These are phyloP conservation scores for Plasmodium sp. DNA, from an alignment of 169 alveolate genomes.

Conservation along the genomic window DNA sequence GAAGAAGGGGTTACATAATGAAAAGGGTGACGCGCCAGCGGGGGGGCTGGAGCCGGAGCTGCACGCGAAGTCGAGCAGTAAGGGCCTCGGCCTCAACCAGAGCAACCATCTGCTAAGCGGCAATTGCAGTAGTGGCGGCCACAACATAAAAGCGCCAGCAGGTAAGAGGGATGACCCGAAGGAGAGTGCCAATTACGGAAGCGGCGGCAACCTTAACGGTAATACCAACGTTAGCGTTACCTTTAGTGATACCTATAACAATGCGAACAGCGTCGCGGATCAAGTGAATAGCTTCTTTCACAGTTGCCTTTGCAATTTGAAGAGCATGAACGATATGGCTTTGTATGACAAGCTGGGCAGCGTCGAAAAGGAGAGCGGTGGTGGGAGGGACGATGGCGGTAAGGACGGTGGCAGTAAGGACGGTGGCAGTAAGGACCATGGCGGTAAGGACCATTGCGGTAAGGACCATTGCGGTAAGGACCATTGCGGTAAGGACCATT, in stretches of 20 bases:
- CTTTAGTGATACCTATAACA: neutral
- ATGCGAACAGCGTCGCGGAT: slow-evolving; percentile 1
- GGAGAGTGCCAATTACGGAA: neutral
- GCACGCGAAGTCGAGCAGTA: neutral
- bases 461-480: neutral
- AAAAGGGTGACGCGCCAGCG: neutral
- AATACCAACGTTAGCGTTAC: neutral
- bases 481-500: no score
- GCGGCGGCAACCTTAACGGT: neutral
- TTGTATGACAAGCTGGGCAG: neutral
- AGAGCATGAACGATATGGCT: neutral
- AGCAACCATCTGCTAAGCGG: neutral
- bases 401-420: no score
- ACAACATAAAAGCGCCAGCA: neutral
- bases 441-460: neutral
- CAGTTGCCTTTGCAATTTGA: slow-evolving; percentile 13
- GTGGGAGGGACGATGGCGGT: no score
- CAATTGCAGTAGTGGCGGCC: neutral
- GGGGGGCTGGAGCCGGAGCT: neutral
- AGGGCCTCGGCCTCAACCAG: neutral
- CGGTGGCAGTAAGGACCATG: neutral
- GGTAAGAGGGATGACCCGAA: no score
- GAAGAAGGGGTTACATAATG: neutral
- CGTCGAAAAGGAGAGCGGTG: neutral
- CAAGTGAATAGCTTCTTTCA: slow-evolving; percentile 35